These are phyloP conservation scores for Davidsoniella australis DNA, from an alignment of 2,329 filamentous ascomycete species.

Conservation along the genomic window DNA sequence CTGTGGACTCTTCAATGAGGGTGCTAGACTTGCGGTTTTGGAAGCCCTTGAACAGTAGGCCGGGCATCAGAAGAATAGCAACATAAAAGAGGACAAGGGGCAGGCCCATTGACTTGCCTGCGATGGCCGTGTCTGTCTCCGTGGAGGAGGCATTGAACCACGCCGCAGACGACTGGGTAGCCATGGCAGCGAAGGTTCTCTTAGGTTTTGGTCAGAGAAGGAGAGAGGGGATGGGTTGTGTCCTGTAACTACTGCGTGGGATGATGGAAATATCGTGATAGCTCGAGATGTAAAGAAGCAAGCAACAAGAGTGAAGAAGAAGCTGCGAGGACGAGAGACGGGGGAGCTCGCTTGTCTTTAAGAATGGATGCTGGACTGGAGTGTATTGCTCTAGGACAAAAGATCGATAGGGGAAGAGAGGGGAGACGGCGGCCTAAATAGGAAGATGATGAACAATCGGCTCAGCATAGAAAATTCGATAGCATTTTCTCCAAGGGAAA, in stretches of 20 bases:
- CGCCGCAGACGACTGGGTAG: slow-evolving; percentile 8
- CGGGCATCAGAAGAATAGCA: slow-evolving; percentile 23
- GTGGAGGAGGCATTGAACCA: slow-evolving; percentile 7
- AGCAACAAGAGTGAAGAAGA: background rate
- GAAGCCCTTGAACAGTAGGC: slow-evolving; percentile 25
- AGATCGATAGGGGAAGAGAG: background rate
- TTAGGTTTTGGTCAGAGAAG: too few species aligned
- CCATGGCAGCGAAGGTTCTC: slow-evolving; percentile 3
- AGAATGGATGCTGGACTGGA: background rate
- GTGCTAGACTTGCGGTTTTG: slow-evolving; percentile 20
- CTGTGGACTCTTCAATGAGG: slow-evolving; percentile 12
- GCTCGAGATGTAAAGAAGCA: too few species aligned
- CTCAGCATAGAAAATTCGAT: too few species aligned
- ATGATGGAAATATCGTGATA: too few species aligned
- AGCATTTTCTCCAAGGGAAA: too few species aligned
- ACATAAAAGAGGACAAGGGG: slow-evolving; percentile 27
- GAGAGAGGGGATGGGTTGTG: background rate
- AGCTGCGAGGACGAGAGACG: background rate
- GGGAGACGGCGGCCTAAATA: too few species aligned
- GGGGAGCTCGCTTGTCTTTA: background rate
- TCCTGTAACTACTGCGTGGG: too few species aligned
- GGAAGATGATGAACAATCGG: too few species aligned
- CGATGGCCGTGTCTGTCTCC: background rate
- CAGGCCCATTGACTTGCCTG: slow-evolving; percentile 23
- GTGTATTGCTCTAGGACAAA: too few species aligned